A percentile compares a stretch with the other conserved stretches of the same genome.
Conservation (phyloP, 176 grass and related monocot species). For the Urochloa ruziziensis region DNA sequence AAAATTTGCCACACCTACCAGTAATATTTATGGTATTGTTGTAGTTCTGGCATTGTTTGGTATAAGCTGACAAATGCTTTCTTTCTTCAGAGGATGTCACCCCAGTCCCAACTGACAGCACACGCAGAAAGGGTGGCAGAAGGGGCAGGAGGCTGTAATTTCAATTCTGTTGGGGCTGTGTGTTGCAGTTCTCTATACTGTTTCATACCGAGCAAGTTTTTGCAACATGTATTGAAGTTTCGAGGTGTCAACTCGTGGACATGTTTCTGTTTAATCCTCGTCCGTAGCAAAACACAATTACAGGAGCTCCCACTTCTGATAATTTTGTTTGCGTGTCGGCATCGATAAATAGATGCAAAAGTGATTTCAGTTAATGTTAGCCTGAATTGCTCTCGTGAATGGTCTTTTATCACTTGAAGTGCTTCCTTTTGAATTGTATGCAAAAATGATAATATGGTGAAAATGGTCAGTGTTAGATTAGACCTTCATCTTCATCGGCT, state of each 20-base stretch:
- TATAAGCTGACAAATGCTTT: neutral
- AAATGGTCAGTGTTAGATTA: no score
- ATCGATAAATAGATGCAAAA: neutral
- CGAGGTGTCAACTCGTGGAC: neutral
- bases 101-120: conserved; percentile 59
- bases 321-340: neutral
- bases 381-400: no score
- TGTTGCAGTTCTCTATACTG: conserved; percentile 3
- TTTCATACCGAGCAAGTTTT: neutral
- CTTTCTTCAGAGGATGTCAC: conserved; percentile 48
- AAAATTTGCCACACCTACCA: neutral
- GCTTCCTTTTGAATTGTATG: no score
- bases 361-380: no score
- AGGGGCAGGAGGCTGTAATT: conserved; percentile 59
- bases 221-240: neutral
- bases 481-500: no score
- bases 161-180: neutral
- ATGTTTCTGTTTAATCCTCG: neutral
- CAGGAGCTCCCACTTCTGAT: neutral
- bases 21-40: neutral
- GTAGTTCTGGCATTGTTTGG: neutral
- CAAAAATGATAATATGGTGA: no score
- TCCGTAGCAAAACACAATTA: neutral
- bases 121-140: conserved; percentile 58
- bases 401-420: no score